These are phyloP conservation scores for Hypholoma fasciculare DNA, from an alignment of 768 basidiomycete species.

Conservation along the genomic window DNA sequence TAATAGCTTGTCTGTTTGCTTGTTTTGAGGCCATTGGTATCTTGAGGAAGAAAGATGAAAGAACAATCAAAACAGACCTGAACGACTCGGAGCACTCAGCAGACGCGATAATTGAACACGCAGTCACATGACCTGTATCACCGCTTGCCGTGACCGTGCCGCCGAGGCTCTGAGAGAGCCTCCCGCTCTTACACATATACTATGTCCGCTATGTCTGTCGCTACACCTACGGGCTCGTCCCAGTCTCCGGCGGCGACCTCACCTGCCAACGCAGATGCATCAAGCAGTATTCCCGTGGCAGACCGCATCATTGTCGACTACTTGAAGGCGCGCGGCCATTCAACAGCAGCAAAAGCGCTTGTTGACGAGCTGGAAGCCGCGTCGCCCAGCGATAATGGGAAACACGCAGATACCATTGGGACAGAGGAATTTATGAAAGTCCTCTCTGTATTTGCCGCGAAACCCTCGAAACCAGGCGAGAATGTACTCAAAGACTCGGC, in stretches of 20 bases:
- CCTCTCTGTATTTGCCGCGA: slow-evolving; percentile 68
- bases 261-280: slow-evolving; percentile 40
- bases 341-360: slow-evolving; percentile 48
- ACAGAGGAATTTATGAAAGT: slow-evolving; percentile 55
- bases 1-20: slow-evolving; percentile 75
- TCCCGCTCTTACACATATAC: too few relatives aligned
- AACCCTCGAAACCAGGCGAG: slow-evolving; percentile 64
- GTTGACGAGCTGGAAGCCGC: slow-evolving; percentile 42
- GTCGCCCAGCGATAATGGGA: slow-evolving; percentile 45
- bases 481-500: slow-evolving; percentile 69
- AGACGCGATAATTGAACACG: slow-evolving; percentile 25
- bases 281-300: slow-evolving; percentile 33
- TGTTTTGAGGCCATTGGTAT: slow-evolving; percentile 44
- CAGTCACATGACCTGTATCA: slow-evolving; percentile 26
- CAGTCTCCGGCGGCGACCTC: slow-evolving; percentile 50
- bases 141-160: not conserved
- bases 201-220: slow-evolving; percentile 39
- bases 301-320: slow-evolving; percentile 50
- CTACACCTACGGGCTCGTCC: slow-evolving; percentile 51
- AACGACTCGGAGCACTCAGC: too few relatives aligned
- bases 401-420: slow-evolving; percentile 40
- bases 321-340: slow-evolving; percentile 47
- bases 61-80: not conserved
- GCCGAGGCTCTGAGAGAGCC: not conserved
- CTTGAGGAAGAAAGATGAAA: slow-evolving; percentile 10